Base-by-base conservation (phyloP, 202 grass and related monocot species). In the Alloteropsis angusta region DNA sequence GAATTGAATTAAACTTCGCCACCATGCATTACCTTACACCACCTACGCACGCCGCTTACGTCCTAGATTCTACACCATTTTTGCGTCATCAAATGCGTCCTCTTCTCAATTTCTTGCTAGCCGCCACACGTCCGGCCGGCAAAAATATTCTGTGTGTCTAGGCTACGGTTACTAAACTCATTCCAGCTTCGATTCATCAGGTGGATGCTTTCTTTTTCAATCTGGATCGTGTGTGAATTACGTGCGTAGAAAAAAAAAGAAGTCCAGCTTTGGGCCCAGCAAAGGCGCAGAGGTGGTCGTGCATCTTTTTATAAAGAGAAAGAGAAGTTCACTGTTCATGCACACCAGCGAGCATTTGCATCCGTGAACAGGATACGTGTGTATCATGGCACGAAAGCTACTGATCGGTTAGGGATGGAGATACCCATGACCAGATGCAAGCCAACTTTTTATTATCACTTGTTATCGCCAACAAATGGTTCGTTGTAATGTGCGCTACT, bases 241-340 rank as follows among this genome's bases (percentile, higher is more conserved):
- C 61, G 34, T 32, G 76, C 0, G 9, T 14, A 5, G 23, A n/a
- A n/a, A 23, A 53, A 36, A 63, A 64, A 76, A 5, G 35, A 25
- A 19, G 60, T 58, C 25, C 45, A 80, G 10, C 71, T 81, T 76
- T 84, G 68, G 28, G 14, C 37, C 44, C 45, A 53, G 60, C 63
- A 84, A 75, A 84, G 61, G 54, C 54, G 60, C 28, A 43, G 68
- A 80, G 62, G 54, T 70, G 62, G 86, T 71, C 73, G 14, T 46
- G 66, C 74, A 52, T 71, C 76, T 84, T 85, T 81, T 47, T 65
- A 26, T 5, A 81, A 81, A 88, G 86, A 12, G 76, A 80, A 54
- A 79, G 36, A 45, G 37, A 57, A 57, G 36, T 61, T 75, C 45
- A 57, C 38, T 78, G 38, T 39, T 39, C n/a, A n/a, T n/a, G n/a